Base-by-base conservation (phyloP, 2,329 filamentous ascomycete species). In the Aspergillus niger region DNA sequence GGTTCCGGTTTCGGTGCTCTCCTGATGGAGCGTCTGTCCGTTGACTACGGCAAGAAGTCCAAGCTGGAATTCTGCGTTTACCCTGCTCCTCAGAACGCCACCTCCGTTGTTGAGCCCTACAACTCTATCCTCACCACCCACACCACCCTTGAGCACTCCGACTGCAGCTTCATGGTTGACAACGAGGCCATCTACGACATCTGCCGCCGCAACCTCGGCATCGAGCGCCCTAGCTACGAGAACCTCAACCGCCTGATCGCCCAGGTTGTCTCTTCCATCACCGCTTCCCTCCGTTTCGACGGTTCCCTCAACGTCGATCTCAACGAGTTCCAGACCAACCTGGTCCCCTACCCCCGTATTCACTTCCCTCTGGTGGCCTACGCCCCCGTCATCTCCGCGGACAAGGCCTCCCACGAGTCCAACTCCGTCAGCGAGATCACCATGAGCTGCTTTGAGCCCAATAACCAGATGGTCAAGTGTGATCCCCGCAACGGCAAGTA, bases 381-480 rank as follows among this genome's bases (percentile, higher is more conserved):
- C 79, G 86, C 95, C 48, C 94, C 94, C 64, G 91, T 99, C 75
- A 88, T 98, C 80, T 97, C 93, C 65, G 91, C 92, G 65, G 90
- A 91, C 79, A 97, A 97, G 88, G 92, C 93, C 72, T 90, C 92
- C 62, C 94, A 99, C 85, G 94, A 99, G 86, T 89, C 93, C 85
- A 96, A 97, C 89, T 95, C 91, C 28, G 94, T 98, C 69, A 90
- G 92, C 82, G 95, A 98, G 85, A 97, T 98, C 85, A 96, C 92
- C 81, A 96, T 94, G 89, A 91, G 91, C 69, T 98, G 94, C 89
- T 99, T 99, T 84, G 94, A 99, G 88, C 92, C 94, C 72, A 91
- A 97, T 89, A 97, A 97, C 89, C 94, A 99, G 89, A 99, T 99
- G 94, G 94, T 99, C 79, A 97, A 97, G 87, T 99, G 94, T 78